Evolutionary conservation across 1,284 basidiomycete genomes (phyloP), one percentile per base, ranked within the genome.

Genomic region (Leccinum griseonigrum): DNA sequence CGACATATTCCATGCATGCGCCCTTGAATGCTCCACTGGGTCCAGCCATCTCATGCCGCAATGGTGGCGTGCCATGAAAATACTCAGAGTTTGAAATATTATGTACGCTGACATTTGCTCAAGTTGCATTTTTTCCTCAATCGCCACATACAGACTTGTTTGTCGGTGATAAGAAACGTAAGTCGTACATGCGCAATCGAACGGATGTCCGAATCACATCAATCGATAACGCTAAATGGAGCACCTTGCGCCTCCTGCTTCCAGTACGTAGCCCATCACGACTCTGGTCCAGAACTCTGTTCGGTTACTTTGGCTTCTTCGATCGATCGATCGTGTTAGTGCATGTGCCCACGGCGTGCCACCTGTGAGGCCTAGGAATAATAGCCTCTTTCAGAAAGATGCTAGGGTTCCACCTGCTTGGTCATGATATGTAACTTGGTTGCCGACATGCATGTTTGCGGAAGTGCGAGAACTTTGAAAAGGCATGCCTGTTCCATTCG

Each of bases 401-500:
- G 18, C 52, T 51, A 8, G 53, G 34, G 53, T 22, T 32, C 53
- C 11, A 55, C n/a, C 34, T n/a, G 54, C 13, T 55, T 54, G 29
- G 28, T 29, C 52, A 53, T 18, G 52, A 54, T 55, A 55, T 32
- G 54, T 56, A 56, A 56, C 54, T 22, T 38, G 14, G 32, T 32
- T 56, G 34, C 54, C 54, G 54, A 56, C 34, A 56, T 34, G 26
- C 26, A 56, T 56, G 34, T 13, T 40, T 56, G 36, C 13, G 54
- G 54, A 31, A 36, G 34, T 38, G 54, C 36, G 36, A 18, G 54
- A 40, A 40, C 36, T n/a, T 29, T 56, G 54, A 56, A 56, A 56
- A 56, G 54, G 54, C 57, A 54, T 43, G 40, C 58, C 51, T 36
- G 26, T 9, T n/a, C 29, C 28, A 34, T 53, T 36, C 59, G 32